phyloP scores from a whole-genome alignment of 192 early-diverging fungal species.

The Backusella circina region DNA sequence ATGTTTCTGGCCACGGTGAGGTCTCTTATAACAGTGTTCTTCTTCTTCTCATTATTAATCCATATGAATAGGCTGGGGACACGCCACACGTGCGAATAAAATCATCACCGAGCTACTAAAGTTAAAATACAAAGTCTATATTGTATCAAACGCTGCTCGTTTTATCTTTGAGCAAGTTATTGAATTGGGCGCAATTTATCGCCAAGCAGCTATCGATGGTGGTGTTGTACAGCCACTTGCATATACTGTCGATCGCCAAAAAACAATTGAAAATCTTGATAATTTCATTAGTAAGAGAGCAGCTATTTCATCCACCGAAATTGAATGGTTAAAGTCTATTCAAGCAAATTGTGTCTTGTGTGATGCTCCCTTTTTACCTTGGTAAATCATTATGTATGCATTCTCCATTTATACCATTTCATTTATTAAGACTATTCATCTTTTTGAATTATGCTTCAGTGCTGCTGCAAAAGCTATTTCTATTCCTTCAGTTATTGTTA shows the following conservation, averaged over 20 bases:
- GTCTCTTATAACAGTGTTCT: neutral
- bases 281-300: slow-evolving; percentile 39
- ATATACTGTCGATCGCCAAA: slow-evolving; percentile 52
- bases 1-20: slow-evolving; percentile 57
- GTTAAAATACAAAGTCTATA: slow-evolving; percentile 43
- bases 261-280: slow-evolving; percentile 50
- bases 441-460: slow-evolving; percentile 31
- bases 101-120: slow-evolving; percentile 47
- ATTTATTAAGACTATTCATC: neutral
- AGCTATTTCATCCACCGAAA: slow-evolving; percentile 40
- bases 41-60: neutral
- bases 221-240: slow-evolving; percentile 61
- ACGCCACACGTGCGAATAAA: slow-evolving; percentile 56
- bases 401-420: neutral
- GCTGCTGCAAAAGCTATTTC: slow-evolving; percentile 41
- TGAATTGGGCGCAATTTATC: slow-evolving; percentile 44
- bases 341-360: slow-evolving; percentile 52
- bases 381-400: slow-evolving; percentile 31
- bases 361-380: slow-evolving; percentile 56
- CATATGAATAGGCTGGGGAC: slow-evolving; percentile 47
- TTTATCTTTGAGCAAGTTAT: slow-evolving; percentile 57
- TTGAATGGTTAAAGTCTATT: slow-evolving; percentile 45
- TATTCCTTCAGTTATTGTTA: slow-evolving; percentile 52
- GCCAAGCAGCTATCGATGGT: slow-evolving; percentile 55
- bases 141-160: slow-evolving; percentile 52